Conservation (phyloP, 2,329 filamentous ascomycete species). For the Seiridium cupressi region DNA sequence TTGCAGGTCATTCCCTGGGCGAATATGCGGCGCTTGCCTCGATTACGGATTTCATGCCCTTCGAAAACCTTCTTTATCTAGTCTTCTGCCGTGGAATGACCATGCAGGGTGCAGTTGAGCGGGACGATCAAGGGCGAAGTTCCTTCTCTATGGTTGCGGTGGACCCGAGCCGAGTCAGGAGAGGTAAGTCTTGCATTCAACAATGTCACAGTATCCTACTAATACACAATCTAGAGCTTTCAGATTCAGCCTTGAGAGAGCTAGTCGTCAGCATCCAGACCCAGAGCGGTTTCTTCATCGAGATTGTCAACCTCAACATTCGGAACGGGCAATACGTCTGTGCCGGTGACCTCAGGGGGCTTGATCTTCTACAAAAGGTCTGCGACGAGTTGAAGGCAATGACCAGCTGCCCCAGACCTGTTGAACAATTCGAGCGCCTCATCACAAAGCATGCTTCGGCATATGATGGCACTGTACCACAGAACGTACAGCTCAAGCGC, state of each 20-base stretch:
- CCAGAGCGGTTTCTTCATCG: conserved; percentile 21
- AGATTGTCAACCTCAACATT: conserved; percentile 34
- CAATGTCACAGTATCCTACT: neutral
- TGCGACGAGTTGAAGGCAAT: conserved; percentile 62
- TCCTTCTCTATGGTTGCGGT: conserved; percentile 28
- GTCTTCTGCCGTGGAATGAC: conserved; percentile 30
- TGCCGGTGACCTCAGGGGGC: conserved; percentile 31
- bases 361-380: conserved; percentile 45
- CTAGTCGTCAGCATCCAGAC: conserved; percentile 21
- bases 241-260: conserved; percentile 19
- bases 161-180: conserved; percentile 21
- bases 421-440: conserved; percentile 30
- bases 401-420: conserved; percentile 23
- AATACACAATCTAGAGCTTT: conserved; percentile 12
- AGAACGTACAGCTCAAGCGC: conserved; percentile 14
- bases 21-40: conserved; percentile 27
- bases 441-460: conserved; percentile 5
- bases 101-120: conserved; percentile 29
- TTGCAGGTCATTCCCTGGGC: conserved; percentile 31
- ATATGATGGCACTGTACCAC: conserved; percentile 9
- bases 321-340: conserved; percentile 32
- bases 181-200: conserved; percentile 1
- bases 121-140: conserved; percentile 22
- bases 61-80: conserved; percentile 22
- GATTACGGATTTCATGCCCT: conserved; percentile 24